phyloP scores from a whole-genome alignment of 2,329 filamentous ascomycete species.

The Aspergillus luchuensis region DNA sequence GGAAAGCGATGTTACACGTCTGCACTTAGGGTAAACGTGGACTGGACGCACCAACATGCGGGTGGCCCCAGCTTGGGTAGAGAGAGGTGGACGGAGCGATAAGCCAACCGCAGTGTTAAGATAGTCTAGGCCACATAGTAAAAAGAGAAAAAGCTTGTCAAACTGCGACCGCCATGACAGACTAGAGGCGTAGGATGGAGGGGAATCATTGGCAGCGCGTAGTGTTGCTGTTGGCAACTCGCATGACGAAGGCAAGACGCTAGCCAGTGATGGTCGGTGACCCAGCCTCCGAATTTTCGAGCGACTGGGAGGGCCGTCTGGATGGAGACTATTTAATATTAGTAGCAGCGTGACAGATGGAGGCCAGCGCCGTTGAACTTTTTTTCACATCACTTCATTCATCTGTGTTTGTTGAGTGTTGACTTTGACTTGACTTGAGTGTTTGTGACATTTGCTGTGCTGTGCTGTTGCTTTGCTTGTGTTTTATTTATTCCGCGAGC shows the following conservation, averaged over 20 bases:
- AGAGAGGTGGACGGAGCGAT: neutral
- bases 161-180: neutral
- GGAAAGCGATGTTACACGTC: neutral
- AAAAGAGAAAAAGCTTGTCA: neutral
- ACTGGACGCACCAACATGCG: neutral
- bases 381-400: slow-evolving; percentile 18
- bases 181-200: neutral
- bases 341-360: slow-evolving; percentile 12
- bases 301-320: neutral
- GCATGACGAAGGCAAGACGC: neutral
- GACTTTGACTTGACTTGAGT: too few species aligned
- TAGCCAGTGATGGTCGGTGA: neutral
- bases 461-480: too few species aligned
- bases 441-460: too few species aligned
- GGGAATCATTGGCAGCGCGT: neutral
- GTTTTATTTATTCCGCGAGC: too few species aligned
- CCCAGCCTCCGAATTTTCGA: slow-evolving; percentile 1
- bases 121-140: neutral
- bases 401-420: neutral
- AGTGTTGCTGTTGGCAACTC: slow-evolving; percentile 4
- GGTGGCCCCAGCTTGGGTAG: neutral
- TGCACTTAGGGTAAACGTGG: neutral
- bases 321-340: slow-evolving; percentile 4
- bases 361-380: slow-evolving; percentile 20
- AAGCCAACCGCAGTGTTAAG: neutral